These are phyloP conservation scores for Aspergillus sp. DNA, from an alignment of 2,329 filamentous ascomycete species.

Conservation along the genomic window DNA sequence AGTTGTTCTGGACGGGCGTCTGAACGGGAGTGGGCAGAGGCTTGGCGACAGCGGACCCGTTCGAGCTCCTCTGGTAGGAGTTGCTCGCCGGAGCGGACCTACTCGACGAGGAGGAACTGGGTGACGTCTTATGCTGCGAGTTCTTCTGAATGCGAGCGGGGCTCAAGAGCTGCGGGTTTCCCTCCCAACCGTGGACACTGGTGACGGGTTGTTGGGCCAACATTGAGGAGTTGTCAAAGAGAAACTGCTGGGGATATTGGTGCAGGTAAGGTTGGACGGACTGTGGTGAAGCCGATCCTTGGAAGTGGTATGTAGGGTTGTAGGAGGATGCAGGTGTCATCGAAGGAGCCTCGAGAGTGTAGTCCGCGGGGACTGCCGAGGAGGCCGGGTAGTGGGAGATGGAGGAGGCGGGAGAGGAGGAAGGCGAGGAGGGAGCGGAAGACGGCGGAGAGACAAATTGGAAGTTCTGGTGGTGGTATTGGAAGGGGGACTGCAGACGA, in stretches of 20 bases:
- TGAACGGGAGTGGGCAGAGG: conserved; percentile 57
- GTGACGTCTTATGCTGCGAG: conserved; percentile 42
- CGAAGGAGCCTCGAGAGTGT: conserved; percentile 38
- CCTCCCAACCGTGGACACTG: conserved; percentile 36
- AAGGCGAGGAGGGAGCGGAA: conserved; percentile 36
- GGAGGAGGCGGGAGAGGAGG: conserved; percentile 35
- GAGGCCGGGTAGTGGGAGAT: conserved; percentile 30
- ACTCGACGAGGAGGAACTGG: conserved; percentile 43
- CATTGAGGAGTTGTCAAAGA: conserved; percentile 35
- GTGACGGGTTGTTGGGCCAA: conserved; percentile 39
- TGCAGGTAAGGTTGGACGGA: conserved; percentile 28
- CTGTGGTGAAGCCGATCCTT: conserved; percentile 32
- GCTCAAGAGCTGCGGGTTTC: conserved; percentile 37
- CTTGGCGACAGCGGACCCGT: conserved; percentile 48
- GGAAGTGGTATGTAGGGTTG: conserved; percentile 36
- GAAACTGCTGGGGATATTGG: background rate
- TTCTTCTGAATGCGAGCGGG: conserved; percentile 33
- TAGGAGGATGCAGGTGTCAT: conserved; percentile 42
- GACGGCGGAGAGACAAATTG: conserved; percentile 38
- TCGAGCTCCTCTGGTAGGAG: conserved; percentile 36
- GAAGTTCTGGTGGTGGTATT: conserved; percentile 26
- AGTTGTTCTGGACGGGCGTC: conserved; percentile 54
- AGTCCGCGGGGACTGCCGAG: conserved; percentile 26
- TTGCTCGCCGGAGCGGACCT: conserved; percentile 40
- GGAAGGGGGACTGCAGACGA: conserved; percentile 34